Conservation (phyloP, 306 rosid species). For the Benincasa hispida region DNA sequence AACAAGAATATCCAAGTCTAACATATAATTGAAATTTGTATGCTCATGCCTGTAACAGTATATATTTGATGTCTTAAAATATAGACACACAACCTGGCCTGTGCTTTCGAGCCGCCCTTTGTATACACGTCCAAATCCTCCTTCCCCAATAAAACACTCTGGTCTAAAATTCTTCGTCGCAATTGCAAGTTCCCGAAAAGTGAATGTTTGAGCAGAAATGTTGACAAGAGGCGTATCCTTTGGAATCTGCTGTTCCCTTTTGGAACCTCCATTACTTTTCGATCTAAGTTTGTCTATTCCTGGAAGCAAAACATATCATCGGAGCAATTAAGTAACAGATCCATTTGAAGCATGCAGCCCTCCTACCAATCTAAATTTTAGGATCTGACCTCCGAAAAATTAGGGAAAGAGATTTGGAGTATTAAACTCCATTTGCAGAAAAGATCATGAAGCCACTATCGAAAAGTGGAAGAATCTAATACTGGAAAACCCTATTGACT, state of each 20-base stretch:
- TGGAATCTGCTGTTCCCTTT: constrained; percentile 46
- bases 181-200: constrained; percentile 71
- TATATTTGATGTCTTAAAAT: background rate
- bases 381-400: background rate
- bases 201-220: constrained; percentile 79
- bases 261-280: constrained; percentile 48
- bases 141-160: constrained; percentile 81
- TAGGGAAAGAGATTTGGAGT: background rate
- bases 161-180: constrained; percentile 77
- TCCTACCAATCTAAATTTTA: background rate
- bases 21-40: background rate
- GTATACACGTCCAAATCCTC: constrained; percentile 91
- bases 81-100: constrained; percentile 44
- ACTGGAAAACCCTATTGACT: constrained; percentile 2
- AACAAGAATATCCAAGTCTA: background rate
- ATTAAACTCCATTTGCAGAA: background rate
- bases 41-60: background rate
- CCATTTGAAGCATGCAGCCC: background rate
- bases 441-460: background rate
- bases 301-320: constrained; percentile 25
- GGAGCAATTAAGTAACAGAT: constrained; percentile 1
- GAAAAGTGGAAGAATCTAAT: background rate
- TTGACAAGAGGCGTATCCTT: constrained; percentile 51
- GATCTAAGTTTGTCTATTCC: constrained; percentile 54
- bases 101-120: constrained; percentile 74